Evolutionary conservation across 371 early-diverging fungal genomes (phyloP).

Genomic region (Syncephalis plumigaleata): DNA sequence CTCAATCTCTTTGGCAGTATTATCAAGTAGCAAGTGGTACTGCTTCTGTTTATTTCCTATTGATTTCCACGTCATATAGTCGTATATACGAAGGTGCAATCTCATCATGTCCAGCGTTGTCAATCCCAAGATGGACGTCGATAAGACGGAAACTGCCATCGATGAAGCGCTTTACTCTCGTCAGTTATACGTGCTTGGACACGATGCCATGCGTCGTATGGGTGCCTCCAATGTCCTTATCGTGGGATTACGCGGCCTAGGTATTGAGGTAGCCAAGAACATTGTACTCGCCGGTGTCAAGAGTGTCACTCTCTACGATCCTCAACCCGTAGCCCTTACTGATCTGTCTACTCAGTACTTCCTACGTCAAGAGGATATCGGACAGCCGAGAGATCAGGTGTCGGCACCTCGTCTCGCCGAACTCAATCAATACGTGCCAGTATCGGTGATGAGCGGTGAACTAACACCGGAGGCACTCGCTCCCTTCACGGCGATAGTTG

Average conservation of each 20-base stretch:
- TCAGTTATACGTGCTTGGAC: conserved; percentile 96
- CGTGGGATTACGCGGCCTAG: conserved; percentile 92
- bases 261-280: conserved; percentile 99
- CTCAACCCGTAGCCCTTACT: conserved; percentile 39
- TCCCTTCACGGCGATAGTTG: conserved; percentile 75
- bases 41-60: too few species aligned
- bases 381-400: conserved; percentile 73
- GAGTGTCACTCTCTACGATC: conserved; percentile 90
- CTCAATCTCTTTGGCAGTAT: too few species aligned
- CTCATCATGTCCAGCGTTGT: too few species aligned
- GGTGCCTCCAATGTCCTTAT: conserved; percentile 90
- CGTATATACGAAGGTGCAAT: too few species aligned
- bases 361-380: conserved; percentile 76
- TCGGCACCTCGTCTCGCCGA: conserved; percentile 76
- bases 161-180: conserved; percentile 95
- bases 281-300: conserved; percentile 98
- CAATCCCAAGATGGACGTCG: background rate
- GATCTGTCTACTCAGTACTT: conserved; percentile 99
- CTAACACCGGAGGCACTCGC: conserved; percentile 49
- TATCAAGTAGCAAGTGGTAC: too few species aligned
- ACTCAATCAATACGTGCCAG: conserved; percentile 96
- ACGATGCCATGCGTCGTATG: conserved; percentile 99
- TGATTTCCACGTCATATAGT: too few species aligned
- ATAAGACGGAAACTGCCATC: conserved; percentile 21
- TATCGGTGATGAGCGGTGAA: conserved; percentile 60